Evolutionary conservation across 2,329 filamentous ascomycete genomes (phyloP), one percentile per base, ranked within the genome.

Genomic region (Xylaria sp.): DNA sequence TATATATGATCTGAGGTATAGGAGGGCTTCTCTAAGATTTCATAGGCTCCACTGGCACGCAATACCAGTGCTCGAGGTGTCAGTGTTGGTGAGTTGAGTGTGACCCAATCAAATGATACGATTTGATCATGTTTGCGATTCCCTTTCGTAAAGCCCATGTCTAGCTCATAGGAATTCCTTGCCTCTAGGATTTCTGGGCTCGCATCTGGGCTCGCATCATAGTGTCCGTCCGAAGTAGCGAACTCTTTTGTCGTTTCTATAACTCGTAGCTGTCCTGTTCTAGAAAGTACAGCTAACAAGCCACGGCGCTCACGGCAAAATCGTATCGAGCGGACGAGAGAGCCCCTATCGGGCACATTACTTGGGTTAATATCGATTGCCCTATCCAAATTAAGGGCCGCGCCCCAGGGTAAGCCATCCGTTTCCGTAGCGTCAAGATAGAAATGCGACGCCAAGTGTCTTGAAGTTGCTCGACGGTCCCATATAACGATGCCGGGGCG

Each of bases 401-500:
- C 87, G 53, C 89, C 89, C 86, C 88, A 91, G 0, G 88, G 85
- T 17, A 90, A 75, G 14, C 87, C 85, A 62, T 89, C 87, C n/a
- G 84, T 81, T 39, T 90, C 88, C 4, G 89, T 80, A 2, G 88
- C 86, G 32, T 88, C 83, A 14, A 85, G 74, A 71, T 91, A 91
- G 14, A 81, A 79, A 12, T 83, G 79, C 11, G 87, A 89, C 8
- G 86, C 85, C 11, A 85, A 78, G 0, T 84, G 79, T 11, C 86
- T 84, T 21, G 82, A 82, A 12, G 83, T 85, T n/a, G 86, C 86
- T 51, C 92, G 89, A 30, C 90, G 88, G 76, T 95, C 92, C 92
- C 92, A 95, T 36, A 95, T 85, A 78, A 91, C 90, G 60, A 95
- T 85, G 7, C 89, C 89, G 0, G 92, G 90, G 58, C 93, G 90